Evolutionary conservation across 768 basidiomycete genomes (phyloP).

Genomic region (Rhodocollybia butyracea): DNA sequence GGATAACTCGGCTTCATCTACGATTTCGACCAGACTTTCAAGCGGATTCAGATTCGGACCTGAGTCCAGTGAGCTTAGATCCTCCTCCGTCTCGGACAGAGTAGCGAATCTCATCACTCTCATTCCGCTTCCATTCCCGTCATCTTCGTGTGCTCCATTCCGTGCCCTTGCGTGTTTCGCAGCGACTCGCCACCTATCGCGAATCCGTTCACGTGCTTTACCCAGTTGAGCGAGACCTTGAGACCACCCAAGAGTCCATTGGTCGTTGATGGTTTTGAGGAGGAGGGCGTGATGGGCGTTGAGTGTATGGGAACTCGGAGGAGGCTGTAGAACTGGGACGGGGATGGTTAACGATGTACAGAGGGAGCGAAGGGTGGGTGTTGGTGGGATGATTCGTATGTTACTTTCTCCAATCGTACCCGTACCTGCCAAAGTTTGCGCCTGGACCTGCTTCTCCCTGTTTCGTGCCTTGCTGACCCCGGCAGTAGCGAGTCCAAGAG

Average conservation of each 20-base stretch:
- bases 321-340: background rate
- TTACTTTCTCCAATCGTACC: background rate
- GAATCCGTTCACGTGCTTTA: constrained; percentile 44
- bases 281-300: constrained; percentile 20
- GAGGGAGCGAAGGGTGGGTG: constrained; percentile 46
- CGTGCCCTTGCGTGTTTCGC: no score
- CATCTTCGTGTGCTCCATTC: no score
- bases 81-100: no score
- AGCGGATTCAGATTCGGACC: no score
- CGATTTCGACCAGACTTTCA: no score
- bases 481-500: constrained; percentile 62
- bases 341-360: constrained; percentile 35
- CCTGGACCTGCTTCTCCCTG: no score
- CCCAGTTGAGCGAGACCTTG: constrained; percentile 53
- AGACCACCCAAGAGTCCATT: constrained; percentile 62
- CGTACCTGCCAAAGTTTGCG: background rate
- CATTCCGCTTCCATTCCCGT: no score
- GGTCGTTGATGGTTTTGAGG: constrained; percentile 37
- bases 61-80: no score
- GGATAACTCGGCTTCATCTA: no score
- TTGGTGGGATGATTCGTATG: constrained; percentile 56
- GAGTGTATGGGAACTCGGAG: constrained; percentile 3
- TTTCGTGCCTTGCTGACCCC: constrained; percentile 47
- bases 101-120: constrained; percentile 38
- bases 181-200: constrained; percentile 40